These are phyloP conservation scores for Pichia sp. DNA, from an alignment of 1,139 yeast genomes.

Conservation along the genomic window DNA sequence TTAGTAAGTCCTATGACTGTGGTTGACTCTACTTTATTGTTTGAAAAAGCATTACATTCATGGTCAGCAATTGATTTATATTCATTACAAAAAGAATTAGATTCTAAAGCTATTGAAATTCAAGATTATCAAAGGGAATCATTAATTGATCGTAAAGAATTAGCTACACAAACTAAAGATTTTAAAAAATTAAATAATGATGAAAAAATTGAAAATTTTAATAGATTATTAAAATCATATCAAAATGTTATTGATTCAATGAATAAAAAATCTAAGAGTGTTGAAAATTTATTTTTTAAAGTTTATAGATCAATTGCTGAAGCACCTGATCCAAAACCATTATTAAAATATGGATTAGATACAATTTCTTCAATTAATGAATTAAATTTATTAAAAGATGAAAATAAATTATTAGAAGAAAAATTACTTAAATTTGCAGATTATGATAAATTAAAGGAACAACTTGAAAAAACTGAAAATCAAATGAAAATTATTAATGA, in stretches of 20 bases:
- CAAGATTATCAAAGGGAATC: conserved; percentile 66
- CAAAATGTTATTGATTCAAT: conserved; percentile 83
- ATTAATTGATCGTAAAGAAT: conserved; percentile 59
- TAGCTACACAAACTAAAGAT: conserved; percentile 76
- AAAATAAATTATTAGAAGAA: conserved; percentile 51
- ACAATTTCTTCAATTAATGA: conserved; percentile 48
- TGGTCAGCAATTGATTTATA: conserved; percentile 77
- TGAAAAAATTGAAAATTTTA: conserved; percentile 60
- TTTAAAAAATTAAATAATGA: conserved; percentile 66
- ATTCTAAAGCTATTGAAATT: conserved; percentile 66
- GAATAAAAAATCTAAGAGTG: conserved; percentile 68
- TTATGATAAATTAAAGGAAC: conserved; percentile 66
- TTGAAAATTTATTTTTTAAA: conserved; percentile 68
- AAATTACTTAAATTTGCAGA: conserved; percentile 65
- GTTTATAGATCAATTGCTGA: conserved; percentile 74
- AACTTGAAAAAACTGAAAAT: conserved; percentile 45
- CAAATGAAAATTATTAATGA: conserved; percentile 30
- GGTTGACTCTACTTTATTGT: conserved; percentile 21
- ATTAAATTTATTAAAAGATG: conserved; percentile 44
- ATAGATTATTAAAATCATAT: conserved; percentile 66
- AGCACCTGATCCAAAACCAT: conserved; percentile 88
- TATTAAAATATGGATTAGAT: conserved; percentile 65
- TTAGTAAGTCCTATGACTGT: background rate
- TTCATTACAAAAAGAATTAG: conserved; percentile 61
- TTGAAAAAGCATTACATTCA: conserved; percentile 60